Evolutionary conservation across 495 filamentous ascomycete genomes (phyloP).

Genomic region (Extremus antarcticus): DNA sequence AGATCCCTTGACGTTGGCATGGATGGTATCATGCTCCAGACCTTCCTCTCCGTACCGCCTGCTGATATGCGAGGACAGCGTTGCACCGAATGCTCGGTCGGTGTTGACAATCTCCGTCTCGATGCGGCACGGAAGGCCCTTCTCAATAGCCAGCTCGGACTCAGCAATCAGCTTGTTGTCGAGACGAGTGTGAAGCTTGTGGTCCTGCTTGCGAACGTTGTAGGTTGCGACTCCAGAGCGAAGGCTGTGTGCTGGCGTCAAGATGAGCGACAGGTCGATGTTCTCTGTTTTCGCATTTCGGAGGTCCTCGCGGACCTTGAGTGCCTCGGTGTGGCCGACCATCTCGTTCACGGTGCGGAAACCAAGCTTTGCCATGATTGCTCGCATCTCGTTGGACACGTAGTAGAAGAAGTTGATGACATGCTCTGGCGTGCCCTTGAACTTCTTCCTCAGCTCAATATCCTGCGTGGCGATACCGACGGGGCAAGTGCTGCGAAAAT

Average conservation of each 20-base stretch:
- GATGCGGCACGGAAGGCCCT: constrained; percentile 87
- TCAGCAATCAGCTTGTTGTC: constrained; percentile 99
- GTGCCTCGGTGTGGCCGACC: constrained; percentile 84
- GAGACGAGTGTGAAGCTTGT: constrained; percentile 81
- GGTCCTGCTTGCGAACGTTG: constrained; percentile 98
- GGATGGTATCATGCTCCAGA: constrained; percentile 87
- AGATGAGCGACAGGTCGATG: constrained; percentile 88
- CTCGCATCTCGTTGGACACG: constrained; percentile 90
- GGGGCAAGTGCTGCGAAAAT: constrained; percentile 87
- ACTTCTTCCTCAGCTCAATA: constrained; percentile 88
- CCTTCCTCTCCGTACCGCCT: constrained; percentile 85
- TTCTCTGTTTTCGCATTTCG: constrained; percentile 82
- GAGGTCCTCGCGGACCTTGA: constrained; percentile 82
- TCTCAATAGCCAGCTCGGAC: constrained; percentile 91
- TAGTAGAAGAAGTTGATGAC: constrained; percentile 99
- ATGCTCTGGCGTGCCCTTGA: constrained; percentile 87
- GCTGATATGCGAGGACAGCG: constrained; percentile 92
- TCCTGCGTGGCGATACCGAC: constrained; percentile 98
- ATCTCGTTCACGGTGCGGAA: constrained; percentile 97
- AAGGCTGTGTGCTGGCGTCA: constrained; percentile 92
- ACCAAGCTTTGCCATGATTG: constrained; percentile 95
- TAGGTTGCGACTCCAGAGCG: constrained; percentile 95
- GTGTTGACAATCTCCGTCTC: constrained; percentile 99
- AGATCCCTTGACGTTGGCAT: constrained; percentile 97
- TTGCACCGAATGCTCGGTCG: constrained; percentile 88